phyloP scores from a whole-genome alignment of 306 rosid genomes.

The Boehmeria nivea region DNA sequence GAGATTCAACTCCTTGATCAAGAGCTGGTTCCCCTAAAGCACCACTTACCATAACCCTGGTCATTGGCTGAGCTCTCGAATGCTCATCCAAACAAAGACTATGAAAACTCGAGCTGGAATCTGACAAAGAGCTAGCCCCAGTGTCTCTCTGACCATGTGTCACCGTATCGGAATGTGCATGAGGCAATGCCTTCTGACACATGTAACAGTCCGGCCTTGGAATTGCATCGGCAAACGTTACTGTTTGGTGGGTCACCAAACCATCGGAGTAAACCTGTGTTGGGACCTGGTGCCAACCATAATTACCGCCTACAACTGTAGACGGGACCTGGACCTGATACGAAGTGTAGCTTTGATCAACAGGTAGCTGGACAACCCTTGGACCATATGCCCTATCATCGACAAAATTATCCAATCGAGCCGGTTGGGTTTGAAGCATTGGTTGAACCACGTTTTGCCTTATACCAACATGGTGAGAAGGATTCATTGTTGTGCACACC shows the following conservation, averaged over 20 bases:
- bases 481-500: slow-evolving; percentile 44
- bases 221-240: slow-evolving; percentile 38
- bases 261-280: slow-evolving; percentile 47
- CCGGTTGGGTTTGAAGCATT: slow-evolving; percentile 48
- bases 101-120: slow-evolving; percentile 36
- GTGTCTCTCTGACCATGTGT: slow-evolving; percentile 44
- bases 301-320: slow-evolving; percentile 41
- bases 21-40: slow-evolving; percentile 37
- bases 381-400: slow-evolving; percentile 51
- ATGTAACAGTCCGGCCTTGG: slow-evolving; percentile 48
- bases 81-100: slow-evolving; percentile 51
- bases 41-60: slow-evolving; percentile 38
- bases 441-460: slow-evolving; percentile 46
- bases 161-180: slow-evolving; percentile 73
- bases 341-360: slow-evolving; percentile 53
- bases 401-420: slow-evolving; percentile 44
- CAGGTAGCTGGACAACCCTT: slow-evolving; percentile 57
- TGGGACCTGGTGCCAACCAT: slow-evolving; percentile 68
- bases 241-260: slow-evolving; percentile 46
- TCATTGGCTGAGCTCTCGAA: slow-evolving; percentile 38
- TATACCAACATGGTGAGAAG: slow-evolving; percentile 41
- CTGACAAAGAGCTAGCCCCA: slow-evolving; percentile 37
- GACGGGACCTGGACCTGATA: slow-evolving; percentile 54
- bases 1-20: slow-evolving; percentile 46
- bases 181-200: slow-evolving; percentile 77